Percentiles rank a stretch among this genome's conserved stretches.
These are phyloP conservation scores for Colletotrichum magnum DNA, from an alignment of 2,329 filamentous ascomycete genomes.

Conservation along the genomic window DNA sequence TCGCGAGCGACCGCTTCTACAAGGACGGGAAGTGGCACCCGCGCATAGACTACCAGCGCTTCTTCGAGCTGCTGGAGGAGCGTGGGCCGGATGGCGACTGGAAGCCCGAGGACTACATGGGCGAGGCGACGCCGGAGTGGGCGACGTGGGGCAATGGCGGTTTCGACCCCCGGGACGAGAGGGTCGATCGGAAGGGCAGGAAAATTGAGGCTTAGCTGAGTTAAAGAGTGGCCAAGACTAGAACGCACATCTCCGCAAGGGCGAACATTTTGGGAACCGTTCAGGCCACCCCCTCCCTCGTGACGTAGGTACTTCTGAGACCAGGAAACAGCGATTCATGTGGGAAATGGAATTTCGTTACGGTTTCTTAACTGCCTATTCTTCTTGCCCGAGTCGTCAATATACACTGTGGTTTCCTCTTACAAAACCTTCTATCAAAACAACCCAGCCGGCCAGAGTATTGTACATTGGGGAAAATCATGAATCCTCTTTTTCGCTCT, in stretches of 20 bases:
- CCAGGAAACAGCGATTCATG: constrained; percentile 6
- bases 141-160: constrained; percentile 94
- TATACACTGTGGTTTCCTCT: constrained; percentile 43
- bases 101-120: constrained; percentile 92
- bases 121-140: constrained; percentile 89
- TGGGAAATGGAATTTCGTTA: constrained; percentile 18
- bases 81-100: constrained; percentile 77
- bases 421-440: constrained; percentile 59
- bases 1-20: constrained; percentile 86
- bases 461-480: constrained; percentile 55
- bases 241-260: constrained; percentile 36
- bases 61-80: constrained; percentile 87
- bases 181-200: constrained; percentile 89
- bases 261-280: background rate
- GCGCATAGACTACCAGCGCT: constrained; percentile 88
- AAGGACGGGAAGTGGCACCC: constrained; percentile 89
- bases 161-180: constrained; percentile 90
- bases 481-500: constrained; percentile 35
- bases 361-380: constrained; percentile 29
- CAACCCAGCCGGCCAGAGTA: constrained; percentile 54
- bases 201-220: constrained; percentile 62
- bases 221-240: constrained; percentile 31
- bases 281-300: background rate
- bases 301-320: background rate
- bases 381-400: constrained; percentile 38